Conservation (phyloP, 306 rosid species). For the Medicago arabica region DNA sequence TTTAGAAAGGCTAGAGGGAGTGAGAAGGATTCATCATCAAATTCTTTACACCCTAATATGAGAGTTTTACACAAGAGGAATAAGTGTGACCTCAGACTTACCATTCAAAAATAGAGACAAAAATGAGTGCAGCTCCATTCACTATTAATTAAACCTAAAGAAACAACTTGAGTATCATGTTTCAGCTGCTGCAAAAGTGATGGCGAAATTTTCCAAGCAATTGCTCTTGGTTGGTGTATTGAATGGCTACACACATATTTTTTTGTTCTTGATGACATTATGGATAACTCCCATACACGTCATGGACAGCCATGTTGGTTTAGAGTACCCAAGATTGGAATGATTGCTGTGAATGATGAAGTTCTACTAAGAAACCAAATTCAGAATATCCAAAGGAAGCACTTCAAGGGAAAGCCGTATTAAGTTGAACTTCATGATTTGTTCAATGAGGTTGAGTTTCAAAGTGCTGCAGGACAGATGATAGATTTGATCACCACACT, state of each 20-base stretch:
- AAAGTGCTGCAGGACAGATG: conserved; percentile 97
- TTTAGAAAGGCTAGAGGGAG: no score
- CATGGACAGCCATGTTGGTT: conserved; percentile 71
- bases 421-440: conserved; percentile 86
- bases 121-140: no score
- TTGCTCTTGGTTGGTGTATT: conserved; percentile 72
- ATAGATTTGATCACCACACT: conserved; percentile 89
- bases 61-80: no score
- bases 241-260: conserved; percentile 74
- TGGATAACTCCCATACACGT: conserved; percentile 68
- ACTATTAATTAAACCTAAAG: no score
- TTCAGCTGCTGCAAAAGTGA: no score
- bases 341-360: conserved; percentile 90
- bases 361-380: conserved; percentile 74
- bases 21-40: no score
- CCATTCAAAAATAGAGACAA: no score
- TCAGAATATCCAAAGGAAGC: conserved; percentile 72
- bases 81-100: no score
- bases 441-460: conserved; percentile 96
- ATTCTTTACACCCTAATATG: no score
- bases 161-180: no score
- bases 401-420: conserved; percentile 80
- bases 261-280: conserved; percentile 68
- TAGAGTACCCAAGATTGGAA: conserved; percentile 73
- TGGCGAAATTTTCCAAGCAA: conserved; percentile 63